Conservation (phyloP, 2,329 filamentous ascomycete species). For the Ophiocordyceps camponoti-rufipedis region DNA sequence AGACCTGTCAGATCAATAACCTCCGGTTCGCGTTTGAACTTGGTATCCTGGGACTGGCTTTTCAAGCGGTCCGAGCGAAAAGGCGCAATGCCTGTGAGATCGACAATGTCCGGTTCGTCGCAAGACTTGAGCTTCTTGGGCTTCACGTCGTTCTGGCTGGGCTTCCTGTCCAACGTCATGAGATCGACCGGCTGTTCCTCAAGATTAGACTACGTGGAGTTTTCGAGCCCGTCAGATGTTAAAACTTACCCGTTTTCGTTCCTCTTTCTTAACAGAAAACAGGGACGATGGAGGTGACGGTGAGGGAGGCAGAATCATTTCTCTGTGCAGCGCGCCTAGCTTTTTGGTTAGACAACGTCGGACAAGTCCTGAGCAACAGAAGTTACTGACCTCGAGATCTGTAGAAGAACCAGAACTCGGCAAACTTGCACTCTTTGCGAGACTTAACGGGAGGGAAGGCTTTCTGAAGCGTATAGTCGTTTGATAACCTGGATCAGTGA, state of each 20-base stretch:
- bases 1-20: not conserved
- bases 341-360: not conserved
- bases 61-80: not conserved
- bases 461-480: not conserved
- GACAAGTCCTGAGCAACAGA: too few relatives aligned
- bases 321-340: slow-evolving; percentile 6
- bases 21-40: not conserved
- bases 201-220: not conserved
- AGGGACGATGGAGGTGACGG: not conserved
- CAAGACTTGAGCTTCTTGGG: not conserved
- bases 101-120: not conserved
- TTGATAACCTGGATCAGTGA: not conserved
- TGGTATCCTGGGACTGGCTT: not conserved
- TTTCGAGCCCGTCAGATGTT: not conserved
- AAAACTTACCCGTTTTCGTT: not conserved
- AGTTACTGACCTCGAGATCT: slow-evolving; percentile 6
- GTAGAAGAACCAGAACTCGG: slow-evolving; percentile 6
- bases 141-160: not conserved
- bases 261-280: not conserved
- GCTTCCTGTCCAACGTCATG: too few relatives aligned
- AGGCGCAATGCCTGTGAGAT: not conserved
- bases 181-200: not conserved
- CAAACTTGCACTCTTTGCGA: not conserved
- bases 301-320: slow-evolving; percentile 8
- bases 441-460: too few relatives aligned